phyloP scores from a whole-genome alignment of 108 stramenopile genomes.

The Nannochloropsis gaditana region DNA sequence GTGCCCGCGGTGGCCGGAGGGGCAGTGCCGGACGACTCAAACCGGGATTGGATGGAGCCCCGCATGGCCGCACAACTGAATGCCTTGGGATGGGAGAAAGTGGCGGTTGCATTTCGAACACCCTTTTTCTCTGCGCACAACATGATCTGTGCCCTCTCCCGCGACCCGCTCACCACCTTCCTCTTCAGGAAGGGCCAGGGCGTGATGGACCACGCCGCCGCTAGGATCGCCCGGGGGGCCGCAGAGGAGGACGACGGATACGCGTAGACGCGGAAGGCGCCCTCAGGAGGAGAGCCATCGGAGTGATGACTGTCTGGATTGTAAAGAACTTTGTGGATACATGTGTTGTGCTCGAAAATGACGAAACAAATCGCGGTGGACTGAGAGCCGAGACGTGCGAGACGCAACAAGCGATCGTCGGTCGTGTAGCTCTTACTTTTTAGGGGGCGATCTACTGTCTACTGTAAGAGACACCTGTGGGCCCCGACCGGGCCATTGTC shows the following conservation, averaged over 20 bases:
- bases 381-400: no score
- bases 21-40: not conserved
- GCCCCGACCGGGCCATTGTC: no score
- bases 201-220: slow-evolving; percentile 40
- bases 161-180: not conserved
- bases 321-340: no score
- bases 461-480: no score
- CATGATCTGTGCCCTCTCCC: slow-evolving; percentile 39
- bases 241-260: not conserved
- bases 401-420: no score
- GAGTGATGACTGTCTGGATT: no score
- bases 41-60: slow-evolving; percentile 29
- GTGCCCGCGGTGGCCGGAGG: not conserved
- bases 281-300: no score
- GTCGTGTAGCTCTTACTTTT: no score
- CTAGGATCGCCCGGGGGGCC: not conserved
- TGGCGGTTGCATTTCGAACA: slow-evolving; percentile 35
- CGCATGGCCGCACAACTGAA: slow-evolving; percentile 41
- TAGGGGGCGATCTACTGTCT: no score
- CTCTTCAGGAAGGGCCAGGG: slow-evolving; percentile 23
- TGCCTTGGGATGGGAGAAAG: slow-evolving; percentile 44
- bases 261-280: not conserved
- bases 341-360: no score
- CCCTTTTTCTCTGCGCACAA: slow-evolving; percentile 36
- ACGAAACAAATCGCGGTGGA: no score